Evolutionary conservation across 805 yeast species (phyloP).

Genomic region (Maudiozyma serrabonitensis): DNA sequence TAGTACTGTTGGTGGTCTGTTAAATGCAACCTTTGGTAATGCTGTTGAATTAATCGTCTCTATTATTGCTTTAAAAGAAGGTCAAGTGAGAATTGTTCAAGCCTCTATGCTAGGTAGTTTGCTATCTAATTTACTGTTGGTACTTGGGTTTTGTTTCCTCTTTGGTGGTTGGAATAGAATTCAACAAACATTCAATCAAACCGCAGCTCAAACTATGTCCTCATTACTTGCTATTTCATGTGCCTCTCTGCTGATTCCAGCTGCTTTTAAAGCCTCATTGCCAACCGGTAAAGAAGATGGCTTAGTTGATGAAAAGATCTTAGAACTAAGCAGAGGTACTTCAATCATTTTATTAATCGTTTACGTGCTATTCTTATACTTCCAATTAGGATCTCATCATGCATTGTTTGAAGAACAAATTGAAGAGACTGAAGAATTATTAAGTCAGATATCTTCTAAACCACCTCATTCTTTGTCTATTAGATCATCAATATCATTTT

Average conservation of each 20-base stretch:
- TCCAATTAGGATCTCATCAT: constrained; percentile 85
- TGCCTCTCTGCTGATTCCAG: constrained; percentile 84
- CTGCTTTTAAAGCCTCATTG: constrained; percentile 84
- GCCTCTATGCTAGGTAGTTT: constrained; percentile 96
- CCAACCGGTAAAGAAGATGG: constrained; percentile 35
- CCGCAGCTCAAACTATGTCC: constrained; percentile 97
- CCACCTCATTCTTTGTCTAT: constrained; percentile 37
- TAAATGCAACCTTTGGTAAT: constrained; percentile 96
- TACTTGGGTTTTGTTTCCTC: constrained; percentile 89
- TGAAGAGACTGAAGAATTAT: constrained; percentile 32
- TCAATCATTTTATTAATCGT: constrained; percentile 67
- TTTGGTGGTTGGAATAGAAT: constrained; percentile 84
- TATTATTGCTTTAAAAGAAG: constrained; percentile 73
- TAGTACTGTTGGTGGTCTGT: constrained; percentile 83
- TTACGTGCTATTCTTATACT: constrained; percentile 68
- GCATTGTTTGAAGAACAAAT: constrained; percentile 54
- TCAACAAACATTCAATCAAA: constrained; percentile 85
- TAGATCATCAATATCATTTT: constrained; percentile 40
- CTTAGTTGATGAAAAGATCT: constrained; percentile 36
- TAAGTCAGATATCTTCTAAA: constrained; percentile 15
- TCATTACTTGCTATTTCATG: constrained; percentile 87
- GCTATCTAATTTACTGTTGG: constrained; percentile 76
- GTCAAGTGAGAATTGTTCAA: constrained; percentile 89
- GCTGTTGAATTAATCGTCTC: constrained; percentile 96
- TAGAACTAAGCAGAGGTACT: constrained; percentile 77